These are phyloP conservation scores for Coprinopsis sp. DNA, from an alignment of 768 basidiomycete species.

Conservation along the genomic window DNA sequence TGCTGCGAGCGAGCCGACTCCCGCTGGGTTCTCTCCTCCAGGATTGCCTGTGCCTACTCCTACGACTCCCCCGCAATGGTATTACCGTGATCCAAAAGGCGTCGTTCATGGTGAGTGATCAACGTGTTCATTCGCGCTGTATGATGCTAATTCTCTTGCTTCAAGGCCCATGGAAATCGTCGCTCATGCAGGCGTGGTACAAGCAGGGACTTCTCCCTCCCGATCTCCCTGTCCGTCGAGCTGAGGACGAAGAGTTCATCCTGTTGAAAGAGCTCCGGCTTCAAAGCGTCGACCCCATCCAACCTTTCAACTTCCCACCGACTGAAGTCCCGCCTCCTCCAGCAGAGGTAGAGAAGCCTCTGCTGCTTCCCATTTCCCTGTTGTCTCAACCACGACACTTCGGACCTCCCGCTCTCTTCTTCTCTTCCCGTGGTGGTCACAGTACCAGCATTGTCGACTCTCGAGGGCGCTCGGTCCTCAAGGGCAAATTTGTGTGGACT, in stretches of 20 bases:
- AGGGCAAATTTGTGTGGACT: slow-evolving; percentile 78
- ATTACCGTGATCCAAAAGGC: slow-evolving; percentile 78
- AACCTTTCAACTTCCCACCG: slow-evolving; percentile 57
- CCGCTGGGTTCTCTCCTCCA: slow-evolving; percentile 72
- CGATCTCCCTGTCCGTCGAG: slow-evolving; percentile 75
- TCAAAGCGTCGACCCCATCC: slow-evolving; percentile 76
- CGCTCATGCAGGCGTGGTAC: slow-evolving; percentile 86
- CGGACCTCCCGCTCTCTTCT: slow-evolving; percentile 84
- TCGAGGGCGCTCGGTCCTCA: slow-evolving; percentile 79
- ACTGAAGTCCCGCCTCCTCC: slow-evolving; percentile 21
- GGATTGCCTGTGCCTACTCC: slow-evolving; percentile 71
- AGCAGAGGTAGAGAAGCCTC: slow-evolving; percentile 42
- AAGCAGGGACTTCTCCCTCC: slow-evolving; percentile 79
- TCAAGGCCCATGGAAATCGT: slow-evolving; percentile 82
- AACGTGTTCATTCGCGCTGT: background rate
- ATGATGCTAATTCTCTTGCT: background rate
- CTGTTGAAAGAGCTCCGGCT: slow-evolving; percentile 70
- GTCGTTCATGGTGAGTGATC: slow-evolving; percentile 63
- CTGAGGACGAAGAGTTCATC: slow-evolving; percentile 65
- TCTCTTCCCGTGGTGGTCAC: slow-evolving; percentile 84
- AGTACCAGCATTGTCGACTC: slow-evolving; percentile 85
- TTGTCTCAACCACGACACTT: slow-evolving; percentile 77
- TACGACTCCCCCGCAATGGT: slow-evolving; percentile 71
- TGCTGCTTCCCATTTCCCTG: slow-evolving; percentile 71
- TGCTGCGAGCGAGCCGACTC: slow-evolving; percentile 45